Percentiles rank a stretch among this genome's conserved stretches.
Evolutionary conservation across 1,139 yeast species (phyloP).

Genomic region (Pichia sp.): DNA sequence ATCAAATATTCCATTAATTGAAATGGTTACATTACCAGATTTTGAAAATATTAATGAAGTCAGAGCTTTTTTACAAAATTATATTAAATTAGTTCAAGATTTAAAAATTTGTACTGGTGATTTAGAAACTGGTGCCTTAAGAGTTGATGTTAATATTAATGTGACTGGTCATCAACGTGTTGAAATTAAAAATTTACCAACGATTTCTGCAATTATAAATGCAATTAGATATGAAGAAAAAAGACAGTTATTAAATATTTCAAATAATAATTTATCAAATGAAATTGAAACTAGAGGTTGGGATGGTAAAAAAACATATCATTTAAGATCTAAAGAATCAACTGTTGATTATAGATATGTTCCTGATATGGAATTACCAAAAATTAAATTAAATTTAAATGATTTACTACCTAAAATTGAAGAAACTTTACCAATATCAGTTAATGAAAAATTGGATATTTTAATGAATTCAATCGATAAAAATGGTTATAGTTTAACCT

Average conservation of each 20-base stretch:
- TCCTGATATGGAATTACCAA: conserved; percentile 88
- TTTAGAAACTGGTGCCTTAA: conserved; percentile 87
- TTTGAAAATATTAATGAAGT: conserved; percentile 64
- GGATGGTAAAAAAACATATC: conserved; percentile 67
- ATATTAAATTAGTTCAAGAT: conserved; percentile 63
- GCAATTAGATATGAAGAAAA: conserved; percentile 73
- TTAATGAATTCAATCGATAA: conserved; percentile 39
- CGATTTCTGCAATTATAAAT: conserved; percentile 69
- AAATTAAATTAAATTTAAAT: conserved; percentile 40
- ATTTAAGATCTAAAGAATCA: conserved; percentile 69
- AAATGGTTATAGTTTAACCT: conserved; percentile 40
- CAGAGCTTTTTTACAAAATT: conserved; percentile 71
- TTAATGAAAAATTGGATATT: conserved; percentile 51
- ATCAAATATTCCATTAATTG: conserved; percentile 80
- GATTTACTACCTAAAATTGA: conserved; percentile 37
- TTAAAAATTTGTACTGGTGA: conserved; percentile 80
- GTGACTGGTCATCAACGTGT: conserved; percentile 67
- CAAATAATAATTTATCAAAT: neutral
- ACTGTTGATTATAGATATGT: conserved; percentile 85
- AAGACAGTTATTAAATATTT: conserved; percentile 43
- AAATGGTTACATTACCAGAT: conserved; percentile 88
- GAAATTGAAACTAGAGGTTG: conserved; percentile 79
- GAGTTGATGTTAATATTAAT: conserved; percentile 90
- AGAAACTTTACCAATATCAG: conserved; percentile 48
- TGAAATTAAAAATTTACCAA: conserved; percentile 83